Base-by-base conservation (phyloP, 2,329 filamentous ascomycete species). In the Pseudocercospora fuligena region DNA sequence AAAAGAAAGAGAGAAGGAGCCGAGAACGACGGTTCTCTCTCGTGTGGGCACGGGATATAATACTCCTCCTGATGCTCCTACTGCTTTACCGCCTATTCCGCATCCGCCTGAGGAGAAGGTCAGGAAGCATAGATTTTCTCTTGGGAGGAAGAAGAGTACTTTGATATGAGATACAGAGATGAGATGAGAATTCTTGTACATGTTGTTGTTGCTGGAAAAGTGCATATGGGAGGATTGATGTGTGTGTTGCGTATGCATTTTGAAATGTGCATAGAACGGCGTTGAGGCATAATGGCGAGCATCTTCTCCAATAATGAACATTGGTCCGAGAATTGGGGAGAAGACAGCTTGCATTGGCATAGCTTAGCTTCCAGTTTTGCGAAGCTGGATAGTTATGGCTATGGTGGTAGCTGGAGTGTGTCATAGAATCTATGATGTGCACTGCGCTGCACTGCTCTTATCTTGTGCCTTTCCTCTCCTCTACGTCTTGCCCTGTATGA, bases 81-180 rank as follows among this genome's bases (percentile, higher is more conserved):
- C 65, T 8, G 61, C 58, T 9, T 27, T 53, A 29, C 63, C 63
- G 23, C 56, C 43, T 3, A 25, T 61, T 9, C 63, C 60, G 16
- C 65, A 40, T 40, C 54, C 27, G 43, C 56, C 60, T 33, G 68
- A 60, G 46, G 73, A 73, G 53, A 78, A 80, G 57, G 78, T 77
- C 60, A 80, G 82, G 51, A 86, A 86, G 76, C 81, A 87, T 69
- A 84, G 89, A 27, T 91, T 93, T 72, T 90, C 86, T 66, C 74
- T 93, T 12, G 89, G 90, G 4, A 82, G 88, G 74, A 93, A 93
- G 83, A 93, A 91, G 85, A 90, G 87, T 16, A 68, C 66, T 9
- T 31, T 72, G 47, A 43, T 65, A 36, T 63, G 49, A 62, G 27
- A 47, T 4, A 29, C n/a, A 16, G 25, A 25, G 9, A 25, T 25